Evolutionary conservation across 805 yeast genomes (phyloP).

Genomic region (Wickerhamiella musiphila): DNA sequence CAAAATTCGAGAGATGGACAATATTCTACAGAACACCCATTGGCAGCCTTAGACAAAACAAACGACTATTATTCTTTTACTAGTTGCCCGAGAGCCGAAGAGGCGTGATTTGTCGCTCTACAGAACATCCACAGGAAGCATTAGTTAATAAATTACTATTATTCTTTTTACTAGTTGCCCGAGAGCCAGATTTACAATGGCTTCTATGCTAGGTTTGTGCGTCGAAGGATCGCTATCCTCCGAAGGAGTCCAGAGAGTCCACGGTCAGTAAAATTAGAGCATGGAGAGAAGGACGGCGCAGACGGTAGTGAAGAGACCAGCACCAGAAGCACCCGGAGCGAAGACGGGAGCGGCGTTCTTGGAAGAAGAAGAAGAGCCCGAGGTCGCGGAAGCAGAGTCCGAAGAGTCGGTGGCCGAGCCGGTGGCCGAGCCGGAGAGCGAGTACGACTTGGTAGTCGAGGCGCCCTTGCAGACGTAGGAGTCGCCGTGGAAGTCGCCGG

Average conservation of each 20-base stretch:
- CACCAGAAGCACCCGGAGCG: conserved; percentile 12
- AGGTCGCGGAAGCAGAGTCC: conserved; percentile 4
- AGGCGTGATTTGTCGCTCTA: no score
- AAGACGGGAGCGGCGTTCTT: conserved; percentile 9
- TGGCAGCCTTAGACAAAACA: no score
- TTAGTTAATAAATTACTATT: no score
- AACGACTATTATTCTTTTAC: no score
- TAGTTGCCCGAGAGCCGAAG: no score
- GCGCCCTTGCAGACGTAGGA: conserved; percentile 33
- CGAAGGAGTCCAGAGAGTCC: neutral
- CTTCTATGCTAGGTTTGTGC: no score
- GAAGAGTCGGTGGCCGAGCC: conserved; percentile 7
- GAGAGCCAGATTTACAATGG: no score
- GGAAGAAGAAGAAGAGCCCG: conserved; percentile 5
- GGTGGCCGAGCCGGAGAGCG: conserved; percentile 8
- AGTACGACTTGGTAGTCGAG: conserved; percentile 16
- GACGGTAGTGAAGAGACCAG: conserved; percentile 11
- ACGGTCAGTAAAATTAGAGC: neutral
- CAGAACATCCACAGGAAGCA: no score
- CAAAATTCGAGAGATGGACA: no score
- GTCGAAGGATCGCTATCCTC: neutral
- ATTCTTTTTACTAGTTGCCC: no score
- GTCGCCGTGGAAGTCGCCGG: conserved; percentile 85
- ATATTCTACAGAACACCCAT: no score
- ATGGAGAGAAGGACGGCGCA: conserved; percentile 1